phyloP scores from a whole-genome alignment of 179 eudicot genomes.

The Silene vulgaris region DNA sequence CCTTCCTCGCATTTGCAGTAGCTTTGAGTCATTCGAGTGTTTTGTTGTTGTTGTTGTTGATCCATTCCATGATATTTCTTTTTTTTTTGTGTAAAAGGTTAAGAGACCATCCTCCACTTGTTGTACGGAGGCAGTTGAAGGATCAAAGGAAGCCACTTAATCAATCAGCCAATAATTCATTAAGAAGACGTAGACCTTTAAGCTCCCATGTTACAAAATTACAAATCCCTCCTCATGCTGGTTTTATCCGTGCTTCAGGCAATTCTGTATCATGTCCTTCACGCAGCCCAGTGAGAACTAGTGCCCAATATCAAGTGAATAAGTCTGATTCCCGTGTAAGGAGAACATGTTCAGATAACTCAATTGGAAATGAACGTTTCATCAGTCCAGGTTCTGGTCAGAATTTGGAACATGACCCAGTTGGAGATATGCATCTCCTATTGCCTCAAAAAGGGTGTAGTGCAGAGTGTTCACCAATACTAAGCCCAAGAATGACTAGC shows the following conservation, averaged over 20 bases:
- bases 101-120: slow-evolving; percentile 36
- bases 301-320: slow-evolving; percentile 55
- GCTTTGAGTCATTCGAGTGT: not conserved
- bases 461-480: slow-evolving; percentile 81
- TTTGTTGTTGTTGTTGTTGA: not conserved
- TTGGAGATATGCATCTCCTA: slow-evolving; percentile 82
- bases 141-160: slow-evolving; percentile 33
- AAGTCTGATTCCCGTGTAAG: slow-evolving; percentile 52
- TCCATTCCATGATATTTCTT: not conserved
- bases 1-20: not conserved
- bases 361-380: slow-evolving; percentile 77
- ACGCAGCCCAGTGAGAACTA: slow-evolving; percentile 69
- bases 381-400: slow-evolving; percentile 91
- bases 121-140: slow-evolving; percentile 28
- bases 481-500: slow-evolving; percentile 83
- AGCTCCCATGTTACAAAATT: slow-evolving; percentile 55
- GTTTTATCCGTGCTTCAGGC: slow-evolving; percentile 72
- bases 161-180: slow-evolving; percentile 38
- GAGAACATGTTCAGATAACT: slow-evolving; percentile 61
- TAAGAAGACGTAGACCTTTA: slow-evolving; percentile 43
- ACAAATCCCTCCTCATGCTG: slow-evolving; percentile 62
- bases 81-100: slow-evolving; percentile 30
- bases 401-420: slow-evolving; percentile 75
- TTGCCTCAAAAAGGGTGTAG: slow-evolving; percentile 80
- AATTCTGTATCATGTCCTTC: slow-evolving; percentile 90